phyloP scores from a whole-genome alignment of 2,329 filamentous ascomycete genomes.

The Lomentospora prolificans region DNA sequence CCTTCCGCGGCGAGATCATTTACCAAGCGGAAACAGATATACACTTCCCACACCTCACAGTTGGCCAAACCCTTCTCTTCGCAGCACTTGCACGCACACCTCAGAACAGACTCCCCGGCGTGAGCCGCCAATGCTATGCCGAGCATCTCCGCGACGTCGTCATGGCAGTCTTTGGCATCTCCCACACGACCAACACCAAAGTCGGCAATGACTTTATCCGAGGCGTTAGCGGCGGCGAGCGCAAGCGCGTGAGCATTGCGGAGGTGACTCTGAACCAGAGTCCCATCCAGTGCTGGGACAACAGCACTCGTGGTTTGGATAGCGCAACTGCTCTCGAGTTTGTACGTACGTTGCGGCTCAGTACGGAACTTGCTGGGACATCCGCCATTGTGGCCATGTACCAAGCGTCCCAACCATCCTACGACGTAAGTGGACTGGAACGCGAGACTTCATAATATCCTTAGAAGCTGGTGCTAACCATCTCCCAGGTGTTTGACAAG shows the following conservation, averaged over 20 bases:
- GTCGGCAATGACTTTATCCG: conserved; percentile 65
- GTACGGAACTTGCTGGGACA: conserved; percentile 18
- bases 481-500: conserved; percentile 55
- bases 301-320: conserved; percentile 21
- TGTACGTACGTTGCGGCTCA: conserved; percentile 17
- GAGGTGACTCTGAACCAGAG: conserved; percentile 38
- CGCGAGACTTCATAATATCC: no score
- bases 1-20: conserved; percentile 45
- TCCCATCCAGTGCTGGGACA: conserved; percentile 20
- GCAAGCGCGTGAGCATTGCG: conserved; percentile 71
- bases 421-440: conserved; percentile 33
- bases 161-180: conserved; percentile 69
- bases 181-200: conserved; percentile 62
- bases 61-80: conserved; percentile 54
- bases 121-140: conserved; percentile 33
- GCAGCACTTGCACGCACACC: conserved; percentile 53
- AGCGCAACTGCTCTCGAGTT: conserved; percentile 20
- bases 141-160: conserved; percentile 40
- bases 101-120: conserved; percentile 49
- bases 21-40: conserved; percentile 57
- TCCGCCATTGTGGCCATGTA: conserved; percentile 34
- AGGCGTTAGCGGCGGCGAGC: conserved; percentile 70
- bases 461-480: no score
- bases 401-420: conserved; percentile 51
- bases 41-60: conserved; percentile 56